These are phyloP conservation scores for Discostella stelligera DNA, from an alignment of 352 stramenopile species.

Conservation along the genomic window DNA sequence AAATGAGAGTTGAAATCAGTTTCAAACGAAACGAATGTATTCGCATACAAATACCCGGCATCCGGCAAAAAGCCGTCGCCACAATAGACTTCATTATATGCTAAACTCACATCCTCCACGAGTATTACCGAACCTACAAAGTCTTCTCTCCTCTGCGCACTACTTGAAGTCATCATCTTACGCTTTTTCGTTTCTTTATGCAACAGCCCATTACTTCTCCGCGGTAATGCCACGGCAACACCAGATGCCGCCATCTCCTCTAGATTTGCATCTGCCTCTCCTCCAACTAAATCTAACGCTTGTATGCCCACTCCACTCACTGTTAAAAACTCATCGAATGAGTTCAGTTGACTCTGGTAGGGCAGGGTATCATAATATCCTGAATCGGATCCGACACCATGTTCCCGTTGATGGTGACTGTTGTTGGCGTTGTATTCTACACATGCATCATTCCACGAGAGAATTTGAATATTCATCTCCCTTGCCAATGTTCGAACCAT, in stretches of 20 bases:
- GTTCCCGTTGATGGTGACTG: not conserved
- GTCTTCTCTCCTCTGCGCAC: not conserved
- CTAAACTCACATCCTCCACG: conserved; percentile 58
- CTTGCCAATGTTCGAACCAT: conserved; percentile 52
- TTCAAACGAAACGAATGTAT: too few species aligned
- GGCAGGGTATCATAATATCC: conserved; percentile 18
- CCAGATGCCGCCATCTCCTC: not conserved
- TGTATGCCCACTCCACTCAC: conserved; percentile 49
- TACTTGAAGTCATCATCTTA: not conserved
- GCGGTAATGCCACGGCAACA: not conserved
- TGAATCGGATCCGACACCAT: not conserved
- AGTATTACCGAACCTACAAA: conserved; percentile 51
- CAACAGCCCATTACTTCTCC: not conserved
- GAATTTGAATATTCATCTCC: conserved; percentile 54
- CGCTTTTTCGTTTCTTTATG: not conserved
- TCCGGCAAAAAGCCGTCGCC: not conserved
- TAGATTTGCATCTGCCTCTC: not conserved
- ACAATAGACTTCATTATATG: not conserved
- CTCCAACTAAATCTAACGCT: conserved; percentile 33
- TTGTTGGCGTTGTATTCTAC: conserved; percentile 21
- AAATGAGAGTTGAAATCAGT: not conserved
- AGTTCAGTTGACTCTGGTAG: conserved; percentile 57
- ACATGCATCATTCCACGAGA: conserved; percentile 73
- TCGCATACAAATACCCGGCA: too few species aligned
- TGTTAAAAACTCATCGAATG: conserved; percentile 74